Evolutionary conservation across 2,329 filamentous ascomycete genomes (phyloP).

Genomic region (Fusarium sacchari): DNA sequence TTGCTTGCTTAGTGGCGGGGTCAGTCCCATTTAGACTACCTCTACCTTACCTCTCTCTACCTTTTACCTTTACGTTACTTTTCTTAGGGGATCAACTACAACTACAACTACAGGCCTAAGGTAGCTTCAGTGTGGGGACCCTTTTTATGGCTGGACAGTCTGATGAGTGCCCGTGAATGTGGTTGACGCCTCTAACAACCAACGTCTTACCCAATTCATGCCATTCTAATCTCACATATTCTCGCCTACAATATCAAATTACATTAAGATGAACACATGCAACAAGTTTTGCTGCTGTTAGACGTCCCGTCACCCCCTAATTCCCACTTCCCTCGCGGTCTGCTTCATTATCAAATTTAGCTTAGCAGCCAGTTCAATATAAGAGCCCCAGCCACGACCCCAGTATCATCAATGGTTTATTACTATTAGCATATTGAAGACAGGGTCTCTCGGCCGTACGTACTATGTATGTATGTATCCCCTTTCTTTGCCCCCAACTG

Average conservation of each 20-base stretch:
- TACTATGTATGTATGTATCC: too few species aligned
- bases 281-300: neutral
- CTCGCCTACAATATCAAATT: conserved; percentile 22
- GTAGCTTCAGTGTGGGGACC: conserved; percentile 39
- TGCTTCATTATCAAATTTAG: conserved; percentile 26
- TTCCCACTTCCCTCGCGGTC: neutral
- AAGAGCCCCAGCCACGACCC: conserved; percentile 28
- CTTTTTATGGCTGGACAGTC: neutral
- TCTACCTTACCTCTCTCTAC: too few species aligned
- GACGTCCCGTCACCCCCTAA: conserved; percentile 2
- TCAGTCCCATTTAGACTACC: conserved; percentile 35
- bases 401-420: conserved; percentile 19
- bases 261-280: conserved; percentile 8
- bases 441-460: conserved; percentile 26
- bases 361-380: conserved; percentile 26
- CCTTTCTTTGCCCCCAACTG: conserved; percentile 14
- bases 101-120: conserved; percentile 12
- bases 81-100: conserved; percentile 39
- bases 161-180: neutral
- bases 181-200: conserved; percentile 15
- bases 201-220: conserved; percentile 33
- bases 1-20: conserved; percentile 45
- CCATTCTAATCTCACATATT: conserved; percentile 20
- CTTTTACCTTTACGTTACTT: conserved; percentile 43
- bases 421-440: conserved; percentile 6